A percentile compares a stretch with the other conserved stretches of the same genome.
Evolutionary conservation across 108 stramenopile species (phyloP).

Genomic region (Conticribra weissflogii): DNA sequence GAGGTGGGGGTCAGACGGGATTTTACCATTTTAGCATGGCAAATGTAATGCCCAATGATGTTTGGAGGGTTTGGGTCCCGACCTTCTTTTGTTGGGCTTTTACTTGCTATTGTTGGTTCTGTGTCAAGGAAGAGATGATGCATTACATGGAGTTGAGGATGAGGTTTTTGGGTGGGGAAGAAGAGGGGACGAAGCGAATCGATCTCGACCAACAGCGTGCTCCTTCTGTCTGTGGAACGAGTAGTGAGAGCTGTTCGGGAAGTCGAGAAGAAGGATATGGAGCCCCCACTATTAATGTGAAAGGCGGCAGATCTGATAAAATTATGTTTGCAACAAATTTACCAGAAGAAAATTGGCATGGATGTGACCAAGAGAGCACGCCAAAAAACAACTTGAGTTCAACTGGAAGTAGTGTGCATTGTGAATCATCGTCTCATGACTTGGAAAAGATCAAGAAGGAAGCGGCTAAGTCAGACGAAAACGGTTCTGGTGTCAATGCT

Average conservation of each 20-base stretch:
- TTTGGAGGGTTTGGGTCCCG: conserved; percentile 85
- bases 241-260: background rate
- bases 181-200: conserved; percentile 37
- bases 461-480: too few species aligned
- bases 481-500: too few species aligned
- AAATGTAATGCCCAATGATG: conserved; percentile 62
- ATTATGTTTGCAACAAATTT: too few species aligned
- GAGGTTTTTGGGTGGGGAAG: conserved; percentile 63
- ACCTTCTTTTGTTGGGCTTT: conserved; percentile 87
- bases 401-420: too few species aligned
- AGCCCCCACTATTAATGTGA: background rate
- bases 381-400: too few species aligned
- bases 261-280: conserved; percentile 21
- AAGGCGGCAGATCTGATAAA: too few species aligned
- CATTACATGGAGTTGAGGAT: conserved; percentile 90
- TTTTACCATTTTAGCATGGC: conserved; percentile 89
- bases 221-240: background rate
- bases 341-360: background rate
- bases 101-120: conserved; percentile 78
- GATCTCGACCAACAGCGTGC: too few species aligned
- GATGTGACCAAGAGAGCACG: background rate
- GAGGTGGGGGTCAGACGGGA: conserved; percentile 63
- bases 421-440: too few species aligned
- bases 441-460: too few species aligned
- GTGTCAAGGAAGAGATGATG: conserved; percentile 82